These are phyloP conservation scores for Trematosphaeria pertusa DNA, from an alignment of 2,329 filamentous ascomycete species.

Conservation along the genomic window DNA sequence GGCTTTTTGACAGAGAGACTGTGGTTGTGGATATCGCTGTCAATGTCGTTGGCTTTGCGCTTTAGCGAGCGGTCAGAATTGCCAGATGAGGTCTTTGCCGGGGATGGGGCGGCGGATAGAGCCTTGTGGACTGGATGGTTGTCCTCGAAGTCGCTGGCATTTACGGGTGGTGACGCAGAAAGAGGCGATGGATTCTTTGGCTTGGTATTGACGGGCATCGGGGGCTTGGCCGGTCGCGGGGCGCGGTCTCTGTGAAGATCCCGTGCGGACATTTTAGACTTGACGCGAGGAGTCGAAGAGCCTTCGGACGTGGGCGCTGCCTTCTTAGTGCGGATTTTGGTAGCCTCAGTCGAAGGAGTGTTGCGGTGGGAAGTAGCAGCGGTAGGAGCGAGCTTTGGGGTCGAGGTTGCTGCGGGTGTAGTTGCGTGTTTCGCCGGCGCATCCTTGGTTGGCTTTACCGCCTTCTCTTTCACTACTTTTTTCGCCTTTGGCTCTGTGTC, in stretches of 20 bases:
- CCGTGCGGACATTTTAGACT: slow-evolving; percentile 37
- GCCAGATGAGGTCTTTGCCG: slow-evolving; percentile 38
- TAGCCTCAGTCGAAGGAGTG: slow-evolving; percentile 29
- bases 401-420: slow-evolving; percentile 20
- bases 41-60: slow-evolving; percentile 51
- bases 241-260: slow-evolving; percentile 29
- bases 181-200: slow-evolving; percentile 69
- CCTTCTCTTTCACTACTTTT: slow-evolving; percentile 36
- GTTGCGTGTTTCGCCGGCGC: slow-evolving; percentile 26
- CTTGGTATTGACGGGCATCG: slow-evolving; percentile 54
- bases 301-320: slow-evolving; percentile 23
- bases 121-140: slow-evolving; percentile 49
- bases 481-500: slow-evolving; percentile 22
- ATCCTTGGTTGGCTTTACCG: slow-evolving; percentile 29
- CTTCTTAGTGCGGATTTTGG: slow-evolving; percentile 41
- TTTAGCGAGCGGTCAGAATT: slow-evolving; percentile 46
- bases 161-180: slow-evolving; percentile 66
- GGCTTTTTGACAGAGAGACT: slow-evolving; percentile 42
- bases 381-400: slow-evolving; percentile 20
- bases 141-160: slow-evolving; percentile 64
- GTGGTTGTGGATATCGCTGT: slow-evolving; percentile 47
- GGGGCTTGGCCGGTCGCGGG: slow-evolving; percentile 35
- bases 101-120: slow-evolving; percentile 43
- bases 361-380: slow-evolving; percentile 27
- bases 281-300: slow-evolving; percentile 34